phyloP scores from a whole-genome alignment of 768 basidiomycete genomes.

The Podaxis rugospora region DNA sequence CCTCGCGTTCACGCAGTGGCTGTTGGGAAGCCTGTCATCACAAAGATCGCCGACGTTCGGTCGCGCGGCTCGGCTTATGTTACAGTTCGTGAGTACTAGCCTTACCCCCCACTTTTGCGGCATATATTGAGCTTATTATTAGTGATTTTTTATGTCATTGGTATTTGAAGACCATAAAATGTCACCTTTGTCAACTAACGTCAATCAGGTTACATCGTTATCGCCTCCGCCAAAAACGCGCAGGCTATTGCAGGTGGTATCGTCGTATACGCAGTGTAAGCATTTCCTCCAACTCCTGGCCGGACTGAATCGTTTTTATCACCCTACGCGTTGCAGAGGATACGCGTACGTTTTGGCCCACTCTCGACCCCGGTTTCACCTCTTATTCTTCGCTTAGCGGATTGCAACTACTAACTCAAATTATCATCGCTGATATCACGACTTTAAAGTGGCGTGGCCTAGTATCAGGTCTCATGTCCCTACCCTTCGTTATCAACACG shows the following conservation, averaged over 20 bases:
- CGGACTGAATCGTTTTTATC: background rate
- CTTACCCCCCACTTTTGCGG: background rate
- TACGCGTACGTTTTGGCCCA: constrained; percentile 43
- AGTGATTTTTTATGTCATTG: constrained; percentile 60
- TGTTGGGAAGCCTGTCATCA: constrained; percentile 63
- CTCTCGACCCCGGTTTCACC: background rate
- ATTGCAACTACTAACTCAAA: constrained; percentile 58
- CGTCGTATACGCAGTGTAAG: constrained; percentile 52
- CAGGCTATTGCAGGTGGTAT: constrained; percentile 48
- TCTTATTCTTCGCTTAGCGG: constrained; percentile 30
- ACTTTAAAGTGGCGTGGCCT: constrained; percentile 54
- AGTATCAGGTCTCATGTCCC: constrained; percentile 31
- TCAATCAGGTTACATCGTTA: constrained; percentile 42
- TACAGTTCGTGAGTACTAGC: constrained; percentile 42
- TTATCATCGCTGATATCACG: constrained; percentile 60
- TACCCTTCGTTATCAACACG: constrained; percentile 48
- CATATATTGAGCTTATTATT: background rate
- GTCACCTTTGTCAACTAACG: background rate
- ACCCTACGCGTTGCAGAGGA: constrained; percentile 36
- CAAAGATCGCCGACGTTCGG: constrained; percentile 68
- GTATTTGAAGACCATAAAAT: constrained; percentile 18
- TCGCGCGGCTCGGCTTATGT: constrained; percentile 64
- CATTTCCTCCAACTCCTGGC: constrained; percentile 3
- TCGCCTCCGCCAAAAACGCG: constrained; percentile 45
- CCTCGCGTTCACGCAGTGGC: constrained; percentile 22